Evolutionary conservation across 2,329 filamentous ascomycete genomes (phyloP).

Genomic region (Thelonectria olida): DNA sequence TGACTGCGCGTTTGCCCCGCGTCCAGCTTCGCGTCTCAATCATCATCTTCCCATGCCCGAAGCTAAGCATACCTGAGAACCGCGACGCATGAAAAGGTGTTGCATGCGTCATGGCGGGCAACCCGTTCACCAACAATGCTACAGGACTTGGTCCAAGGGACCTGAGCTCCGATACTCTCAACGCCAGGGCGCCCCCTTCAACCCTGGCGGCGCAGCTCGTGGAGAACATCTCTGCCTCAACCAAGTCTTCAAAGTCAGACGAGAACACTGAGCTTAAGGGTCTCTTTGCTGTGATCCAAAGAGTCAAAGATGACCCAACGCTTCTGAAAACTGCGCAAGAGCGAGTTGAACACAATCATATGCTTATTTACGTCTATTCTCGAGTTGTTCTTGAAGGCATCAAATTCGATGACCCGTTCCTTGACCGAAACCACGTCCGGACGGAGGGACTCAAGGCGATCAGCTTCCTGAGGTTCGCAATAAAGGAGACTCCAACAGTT

Average conservation of each 20-base stretch:
- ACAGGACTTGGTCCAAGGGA: slow-evolving; percentile 28
- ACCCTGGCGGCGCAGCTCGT: slow-evolving; percentile 90
- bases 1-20: slow-evolving; percentile 35
- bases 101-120: slow-evolving; percentile 41
- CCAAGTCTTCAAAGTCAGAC: slow-evolving; percentile 68
- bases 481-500: slow-evolving; percentile 79
- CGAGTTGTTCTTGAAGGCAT: slow-evolving; percentile 80
- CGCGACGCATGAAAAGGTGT: slow-evolving; percentile 33
- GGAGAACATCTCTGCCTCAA: slow-evolving; percentile 76
- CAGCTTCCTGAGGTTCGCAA: slow-evolving; percentile 77
- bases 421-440: slow-evolving; percentile 62
- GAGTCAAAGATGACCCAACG: slow-evolving; percentile 59
- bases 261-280: slow-evolving; percentile 79
- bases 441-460: slow-evolving; percentile 76
- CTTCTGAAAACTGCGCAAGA: slow-evolving; percentile 70
- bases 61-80: too few relatives aligned
- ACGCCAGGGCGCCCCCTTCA: slow-evolving; percentile 68
- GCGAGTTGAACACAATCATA: slow-evolving; percentile 80
- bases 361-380: slow-evolving; percentile 84
- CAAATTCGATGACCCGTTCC: slow-evolving; percentile 74
- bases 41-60: background rate
- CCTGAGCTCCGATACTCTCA: slow-evolving; percentile 27
- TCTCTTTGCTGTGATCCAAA: slow-evolving; percentile 67
- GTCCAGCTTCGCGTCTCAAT: slow-evolving; percentile 27
- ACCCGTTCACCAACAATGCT: slow-evolving; percentile 31